Base-by-base conservation (phyloP, 441 rosid species). In the Gossypium davidsonii region DNA sequence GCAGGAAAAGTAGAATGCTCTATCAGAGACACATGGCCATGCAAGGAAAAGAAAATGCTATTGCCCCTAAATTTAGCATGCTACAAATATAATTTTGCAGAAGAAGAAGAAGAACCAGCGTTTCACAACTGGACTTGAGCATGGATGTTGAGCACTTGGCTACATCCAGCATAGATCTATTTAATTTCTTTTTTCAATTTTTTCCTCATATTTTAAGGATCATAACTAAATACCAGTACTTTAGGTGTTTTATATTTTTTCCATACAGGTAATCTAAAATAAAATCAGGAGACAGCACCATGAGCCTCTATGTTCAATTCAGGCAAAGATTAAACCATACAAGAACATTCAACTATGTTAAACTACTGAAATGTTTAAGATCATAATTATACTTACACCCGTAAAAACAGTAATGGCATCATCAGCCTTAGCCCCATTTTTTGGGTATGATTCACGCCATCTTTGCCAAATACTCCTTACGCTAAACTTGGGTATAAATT, bases 391-490 rank as follows among this genome's bases (percentile, higher is more conserved):
- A 84, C 98, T 86, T 87, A 95, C 99, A 72, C 99, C 98, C 3
- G 97, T 92, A 77, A 95, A 95, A 55, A 85, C 97, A 56, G 97
- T 93, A 72, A 90, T 83, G 52, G 92, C 88, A 75, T 87, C 83
- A 12, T 80, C 80, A 60, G 85, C 73, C 76, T 76, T 90, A 26
- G 25, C 82, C 68, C 89, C 92, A 78, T 84, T 82, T 66, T 70
- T 11, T 0, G 88, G 88, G 88, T 86, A 93, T 65, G 97, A 92
- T 76, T 95, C 97, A 42, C 86, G 87, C 94, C 91, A 95, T 84
- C 97, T 92, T 77, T 89, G 85, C 99, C 98, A 95, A 80, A 91
- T 80, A 78, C 94, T 93, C 44, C 96, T 83, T 77, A 93, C 99
- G 67, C 98, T 95, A 78, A 95, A 93, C 77, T 92, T 95, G 59